Conservation (phyloP, 2,329 filamentous ascomycete genomes). For the Pseudocercospora eumusae region DNA sequence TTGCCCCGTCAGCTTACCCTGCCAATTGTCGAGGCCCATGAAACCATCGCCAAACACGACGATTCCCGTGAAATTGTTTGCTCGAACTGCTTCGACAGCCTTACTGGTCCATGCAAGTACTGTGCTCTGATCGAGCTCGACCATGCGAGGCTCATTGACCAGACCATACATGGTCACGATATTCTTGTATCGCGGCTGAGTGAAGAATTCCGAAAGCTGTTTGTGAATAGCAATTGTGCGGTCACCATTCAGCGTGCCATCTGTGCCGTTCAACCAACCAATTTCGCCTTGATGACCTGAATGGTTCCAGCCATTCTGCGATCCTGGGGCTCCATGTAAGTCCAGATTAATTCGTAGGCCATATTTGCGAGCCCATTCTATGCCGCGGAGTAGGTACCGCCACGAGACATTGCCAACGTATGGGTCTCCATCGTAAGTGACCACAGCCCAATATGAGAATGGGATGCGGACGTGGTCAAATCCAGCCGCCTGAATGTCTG, state of each 20-base stretch:
- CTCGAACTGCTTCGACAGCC: constrained; percentile 70
- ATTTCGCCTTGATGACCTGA: constrained; percentile 80
- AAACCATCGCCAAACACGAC: constrained; percentile 95
- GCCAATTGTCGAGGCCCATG: constrained; percentile 86
- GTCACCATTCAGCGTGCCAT: constrained; percentile 75
- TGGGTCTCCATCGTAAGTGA: constrained; percentile 79
- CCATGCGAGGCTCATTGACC: constrained; percentile 90
- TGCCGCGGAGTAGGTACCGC: constrained; percentile 88
- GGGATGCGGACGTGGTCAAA: constrained; percentile 97
- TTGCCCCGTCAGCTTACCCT: constrained; percentile 73
- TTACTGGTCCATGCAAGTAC: constrained; percentile 79
- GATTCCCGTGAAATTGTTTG: constrained; percentile 70
- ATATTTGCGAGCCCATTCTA: constrained; percentile 92
- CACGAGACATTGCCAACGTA: constrained; percentile 86
- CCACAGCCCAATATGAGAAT: constrained; percentile 92
- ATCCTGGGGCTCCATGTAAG: constrained; percentile 85
- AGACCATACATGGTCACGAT: constrained; percentile 91
- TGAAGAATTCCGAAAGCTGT: constrained; percentile 85
- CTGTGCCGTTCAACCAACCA: constrained; percentile 86
- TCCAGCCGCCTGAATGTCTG: constrained; percentile 80
- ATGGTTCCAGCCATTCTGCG: constrained; percentile 98
- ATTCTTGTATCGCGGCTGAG: constrained; percentile 89
- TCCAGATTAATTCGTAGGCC: constrained; percentile 92
- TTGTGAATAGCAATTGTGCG: constrained; percentile 85
- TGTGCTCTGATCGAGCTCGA: constrained; percentile 60